Base-by-base conservation (phyloP, 352 stramenopile species). In the Pythium sukuiense region DNA sequence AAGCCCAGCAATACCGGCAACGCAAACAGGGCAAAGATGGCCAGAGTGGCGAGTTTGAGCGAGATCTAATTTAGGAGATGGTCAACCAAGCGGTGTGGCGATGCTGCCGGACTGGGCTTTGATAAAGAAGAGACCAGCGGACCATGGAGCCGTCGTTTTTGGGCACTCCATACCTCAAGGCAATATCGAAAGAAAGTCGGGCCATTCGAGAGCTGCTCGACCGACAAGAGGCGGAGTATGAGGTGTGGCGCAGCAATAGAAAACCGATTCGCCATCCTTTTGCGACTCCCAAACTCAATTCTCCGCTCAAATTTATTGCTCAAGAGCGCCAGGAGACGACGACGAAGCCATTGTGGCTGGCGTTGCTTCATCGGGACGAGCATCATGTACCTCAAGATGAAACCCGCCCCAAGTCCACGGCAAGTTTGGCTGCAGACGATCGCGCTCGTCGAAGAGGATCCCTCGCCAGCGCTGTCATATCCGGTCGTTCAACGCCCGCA, bases 101-200 rank as follows among this genome's bases (percentile, higher is more conserved):
- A 35, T 5, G 32, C 32, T 9, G 32, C 8, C 32, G 32, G 32
- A 5, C 37, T 14, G 37, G 2, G 13, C 13, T 18, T 45, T 45
- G 37, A 45, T 45, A 12, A 18, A 14, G 16, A 24, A 26, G 7
- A 24, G 18, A 37, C 1, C 52, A n/a, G 7, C 3, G 6, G 26
- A 37, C 14, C 6, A 88, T 90, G 81, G 77, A 88, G 54, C 72
- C 77, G 26, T 76, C 74, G n/a, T 84, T 90, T 41, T 55, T 87
- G 12, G 66, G 66, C 29, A 87, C 76, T 41, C 81, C 83, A 12
- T 90, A 87, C 53, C 67, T 83, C 26, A 72, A 76, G 48, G 63
- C 71, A 11, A 66, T 49, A 1, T 70, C 79, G 1, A 70, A 72
- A 4, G 65, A 70, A 14, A 92, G 78, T 37, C 50, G 29, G 11